These are phyloP conservation scores for Zymoseptoria tritici DNA, from an alignment of 2,329 filamentous ascomycete genomes.

Conservation along the genomic window DNA sequence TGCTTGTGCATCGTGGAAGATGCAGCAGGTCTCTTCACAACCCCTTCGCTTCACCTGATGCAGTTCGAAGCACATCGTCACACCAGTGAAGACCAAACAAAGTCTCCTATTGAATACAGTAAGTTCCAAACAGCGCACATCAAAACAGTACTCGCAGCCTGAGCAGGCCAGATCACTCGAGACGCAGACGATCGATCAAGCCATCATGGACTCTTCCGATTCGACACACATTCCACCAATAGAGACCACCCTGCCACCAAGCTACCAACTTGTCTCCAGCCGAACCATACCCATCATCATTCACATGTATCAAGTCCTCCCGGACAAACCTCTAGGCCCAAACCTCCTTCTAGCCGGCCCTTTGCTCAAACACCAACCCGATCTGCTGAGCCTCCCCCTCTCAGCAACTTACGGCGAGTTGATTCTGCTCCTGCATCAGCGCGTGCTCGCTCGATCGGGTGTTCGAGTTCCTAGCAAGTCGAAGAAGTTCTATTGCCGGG, in stretches of 20 bases:
- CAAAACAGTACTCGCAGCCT: background rate
- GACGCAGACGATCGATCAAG: background rate
- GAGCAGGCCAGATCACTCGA: background rate
- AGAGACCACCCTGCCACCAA: background rate
- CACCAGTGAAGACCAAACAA: background rate
- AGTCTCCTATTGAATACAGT: background rate
- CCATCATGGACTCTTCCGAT: background rate
- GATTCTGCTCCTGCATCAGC: background rate
- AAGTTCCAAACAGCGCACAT: background rate
- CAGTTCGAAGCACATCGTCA: background rate
- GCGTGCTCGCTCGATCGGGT: constrained; percentile 1
- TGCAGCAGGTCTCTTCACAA: background rate
- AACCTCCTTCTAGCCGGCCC: background rate
- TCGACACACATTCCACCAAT: background rate
- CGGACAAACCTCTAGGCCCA: background rate
- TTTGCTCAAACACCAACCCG: background rate
- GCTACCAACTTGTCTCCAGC: background rate
- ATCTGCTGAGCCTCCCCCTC: background rate
- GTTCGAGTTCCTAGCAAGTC: background rate
- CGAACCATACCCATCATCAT: background rate
- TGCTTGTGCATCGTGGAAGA: background rate
- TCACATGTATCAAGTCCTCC: background rate
- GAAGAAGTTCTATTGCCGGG: background rate
- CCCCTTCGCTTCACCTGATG: background rate
- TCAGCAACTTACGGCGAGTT: background rate